Evolutionary conservation across 2,329 filamentous ascomycete genomes (phyloP).

Genomic region (Scolecobasidium constrictum): DNA sequence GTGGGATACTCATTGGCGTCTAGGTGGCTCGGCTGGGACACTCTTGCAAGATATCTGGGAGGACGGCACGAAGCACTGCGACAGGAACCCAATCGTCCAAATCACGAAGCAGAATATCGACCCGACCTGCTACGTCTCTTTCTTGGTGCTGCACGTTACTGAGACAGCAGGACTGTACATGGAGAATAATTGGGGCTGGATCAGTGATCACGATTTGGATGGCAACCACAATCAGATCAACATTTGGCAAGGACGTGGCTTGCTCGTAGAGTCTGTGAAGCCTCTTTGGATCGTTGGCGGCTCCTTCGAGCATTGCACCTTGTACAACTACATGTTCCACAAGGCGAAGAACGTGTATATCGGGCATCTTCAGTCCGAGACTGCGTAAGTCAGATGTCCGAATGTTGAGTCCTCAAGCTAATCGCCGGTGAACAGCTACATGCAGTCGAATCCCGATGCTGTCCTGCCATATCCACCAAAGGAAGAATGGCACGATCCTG

Average conservation of each 20-base stretch:
- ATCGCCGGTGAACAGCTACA: slow-evolving; percentile 34
- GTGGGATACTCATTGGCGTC: slow-evolving; percentile 80
- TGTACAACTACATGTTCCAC: slow-evolving; percentile 74
- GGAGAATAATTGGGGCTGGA: slow-evolving; percentile 90
- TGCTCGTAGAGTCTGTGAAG: slow-evolving; percentile 52
- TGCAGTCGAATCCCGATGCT: slow-evolving; percentile 72
- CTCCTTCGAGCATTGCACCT: slow-evolving; percentile 46
- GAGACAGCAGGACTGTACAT: slow-evolving; percentile 55
- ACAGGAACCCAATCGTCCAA: slow-evolving; percentile 56
- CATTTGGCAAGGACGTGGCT: slow-evolving; percentile 77
- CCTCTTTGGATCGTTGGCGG: slow-evolving; percentile 53
- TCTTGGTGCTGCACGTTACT: slow-evolving; percentile 41
- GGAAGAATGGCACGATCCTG: slow-evolving; percentile 51
- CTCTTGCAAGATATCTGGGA: too few species aligned
- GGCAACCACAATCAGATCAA: slow-evolving; percentile 64
- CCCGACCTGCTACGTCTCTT: slow-evolving; percentile 60
- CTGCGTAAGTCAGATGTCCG: slow-evolving; percentile 47
- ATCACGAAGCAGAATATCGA: slow-evolving; percentile 46
- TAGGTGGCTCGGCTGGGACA: slow-evolving; percentile 72
- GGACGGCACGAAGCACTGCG: slow-evolving; percentile 63
- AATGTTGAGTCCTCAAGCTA: slow-evolving; percentile 4
- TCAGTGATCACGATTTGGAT: slow-evolving; percentile 84
- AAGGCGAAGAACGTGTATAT: slow-evolving; percentile 73
- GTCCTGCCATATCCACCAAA: slow-evolving; percentile 53
- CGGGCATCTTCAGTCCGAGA: slow-evolving; percentile 79